Conservation (phyloP, 164 flowering plant genomes). For the Chimonanthus salicifolius region DNA sequence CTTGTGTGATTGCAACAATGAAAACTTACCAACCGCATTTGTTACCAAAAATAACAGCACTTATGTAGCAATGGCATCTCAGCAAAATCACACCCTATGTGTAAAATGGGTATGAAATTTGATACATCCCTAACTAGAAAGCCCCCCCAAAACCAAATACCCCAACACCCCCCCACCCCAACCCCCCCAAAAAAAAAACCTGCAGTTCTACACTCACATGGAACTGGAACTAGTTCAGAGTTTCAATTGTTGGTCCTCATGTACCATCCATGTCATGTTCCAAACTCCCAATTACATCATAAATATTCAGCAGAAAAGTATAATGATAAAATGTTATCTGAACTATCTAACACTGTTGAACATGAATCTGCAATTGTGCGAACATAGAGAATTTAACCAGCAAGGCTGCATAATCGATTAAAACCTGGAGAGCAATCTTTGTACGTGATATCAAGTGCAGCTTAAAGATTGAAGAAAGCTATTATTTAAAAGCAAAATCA, state of each 20-base stretch:
- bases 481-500: slow-evolving; percentile 3
- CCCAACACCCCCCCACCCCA: too few species aligned
- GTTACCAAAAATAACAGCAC: too few species aligned
- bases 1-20: too few species aligned
- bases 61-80: too few species aligned
- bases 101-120: too few species aligned
- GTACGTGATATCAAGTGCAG: neutral
- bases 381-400: neutral
- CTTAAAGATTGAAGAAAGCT: neutral
- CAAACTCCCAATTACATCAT: neutral
- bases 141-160: too few species aligned
- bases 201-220: too few species aligned
- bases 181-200: too few species aligned
- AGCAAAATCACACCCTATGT: too few species aligned
- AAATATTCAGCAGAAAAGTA: neutral
- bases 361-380: neutral
- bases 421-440: neutral
- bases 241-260: neutral
- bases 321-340: neutral
- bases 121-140: too few species aligned
- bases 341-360: neutral
- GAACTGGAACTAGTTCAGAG: too few species aligned
- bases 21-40: too few species aligned
- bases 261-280: neutral
- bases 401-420: neutral